These are phyloP conservation scores for Bruguiera hainesii DNA, from an alignment of 441 rosid species.

Conservation along the genomic window DNA sequence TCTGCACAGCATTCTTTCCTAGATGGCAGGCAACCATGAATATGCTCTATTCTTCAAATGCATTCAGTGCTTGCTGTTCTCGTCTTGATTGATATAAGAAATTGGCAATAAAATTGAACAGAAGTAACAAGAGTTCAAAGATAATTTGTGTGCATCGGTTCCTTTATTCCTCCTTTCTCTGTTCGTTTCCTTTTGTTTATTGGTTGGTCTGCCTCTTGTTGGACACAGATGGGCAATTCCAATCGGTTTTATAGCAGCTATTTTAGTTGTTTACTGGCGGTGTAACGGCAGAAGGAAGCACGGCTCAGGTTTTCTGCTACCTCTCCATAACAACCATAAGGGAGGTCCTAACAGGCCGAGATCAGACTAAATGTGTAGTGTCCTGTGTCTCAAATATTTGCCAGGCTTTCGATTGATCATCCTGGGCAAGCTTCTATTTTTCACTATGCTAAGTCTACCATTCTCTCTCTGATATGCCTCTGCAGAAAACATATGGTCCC, in stretches of 20 bases:
- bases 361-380: constrained; percentile 48
- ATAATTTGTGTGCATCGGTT: not conserved
- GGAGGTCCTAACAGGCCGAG: constrained; percentile 61
- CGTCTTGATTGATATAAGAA: not conserved
- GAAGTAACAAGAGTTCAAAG: not conserved
- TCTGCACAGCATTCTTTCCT: not conserved
- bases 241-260: constrained; percentile 42
- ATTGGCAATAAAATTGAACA: not conserved
- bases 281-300: constrained; percentile 78
- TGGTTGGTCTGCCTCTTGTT: constrained; percentile 1
- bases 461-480: constrained; percentile 5
- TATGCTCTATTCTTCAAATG: not conserved
- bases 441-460: constrained; percentile 29
- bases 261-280: constrained; percentile 71
- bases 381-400: constrained; percentile 3
- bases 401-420: constrained; percentile 12
- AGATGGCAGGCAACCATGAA: too few relatives aligned
- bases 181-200: not conserved
- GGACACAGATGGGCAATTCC: constrained; percentile 91
- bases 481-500: not conserved
- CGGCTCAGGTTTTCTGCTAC: constrained; percentile 68
- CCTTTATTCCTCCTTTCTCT: too few relatives aligned
- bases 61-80: not conserved
- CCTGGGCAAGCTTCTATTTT: constrained; percentile 31
- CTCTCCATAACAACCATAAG: constrained; percentile 56